Evolutionary conservation across 495 filamentous ascomycete species (phyloP).

Genomic region (Hypomontagnella submonticulosa): DNA sequence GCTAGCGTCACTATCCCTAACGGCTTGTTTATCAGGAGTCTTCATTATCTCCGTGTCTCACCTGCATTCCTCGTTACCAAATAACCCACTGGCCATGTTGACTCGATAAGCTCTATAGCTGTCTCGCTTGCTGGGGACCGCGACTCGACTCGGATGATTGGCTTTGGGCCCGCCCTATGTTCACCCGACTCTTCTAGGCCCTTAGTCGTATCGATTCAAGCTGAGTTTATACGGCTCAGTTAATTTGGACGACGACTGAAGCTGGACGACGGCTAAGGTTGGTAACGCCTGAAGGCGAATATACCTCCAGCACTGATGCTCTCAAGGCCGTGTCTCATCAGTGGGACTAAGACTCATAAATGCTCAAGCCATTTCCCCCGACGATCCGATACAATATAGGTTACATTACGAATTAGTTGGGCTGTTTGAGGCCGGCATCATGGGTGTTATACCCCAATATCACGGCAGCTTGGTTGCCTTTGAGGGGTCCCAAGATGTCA

Average conservation of each 20-base stretch:
- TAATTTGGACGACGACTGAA: neutral
- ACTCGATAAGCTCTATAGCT: slow-evolving; percentile 4
- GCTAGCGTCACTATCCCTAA: slow-evolving; percentile 4
- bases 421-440: slow-evolving; percentile 8
- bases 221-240: neutral
- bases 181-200: slow-evolving; percentile 1
- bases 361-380: neutral
- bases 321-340: neutral
- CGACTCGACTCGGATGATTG: neutral
- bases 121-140: slow-evolving; percentile 6
- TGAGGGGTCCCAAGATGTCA: slow-evolving; percentile 59
- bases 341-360: slow-evolving; percentile 4
- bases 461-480: slow-evolving; percentile 63
- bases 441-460: slow-evolving; percentile 34
- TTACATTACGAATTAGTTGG: slow-evolving; percentile 2
- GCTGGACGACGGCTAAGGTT: neutral
- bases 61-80: slow-evolving; percentile 13
- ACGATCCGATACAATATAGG: neutral
- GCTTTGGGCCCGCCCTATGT: neutral
- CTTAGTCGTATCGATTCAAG: neutral
- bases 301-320: neutral
- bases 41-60: slow-evolving; percentile 12
- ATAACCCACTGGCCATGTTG: slow-evolving; percentile 3
- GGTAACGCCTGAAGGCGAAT: neutral
- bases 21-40: slow-evolving; percentile 6